Percentiles rank a stretch among this genome's conserved stretches.
These are phyloP conservation scores for Fraxinus cuspidata DNA, from an alignment of 257 asterid genomes.

Conservation along the genomic window DNA sequence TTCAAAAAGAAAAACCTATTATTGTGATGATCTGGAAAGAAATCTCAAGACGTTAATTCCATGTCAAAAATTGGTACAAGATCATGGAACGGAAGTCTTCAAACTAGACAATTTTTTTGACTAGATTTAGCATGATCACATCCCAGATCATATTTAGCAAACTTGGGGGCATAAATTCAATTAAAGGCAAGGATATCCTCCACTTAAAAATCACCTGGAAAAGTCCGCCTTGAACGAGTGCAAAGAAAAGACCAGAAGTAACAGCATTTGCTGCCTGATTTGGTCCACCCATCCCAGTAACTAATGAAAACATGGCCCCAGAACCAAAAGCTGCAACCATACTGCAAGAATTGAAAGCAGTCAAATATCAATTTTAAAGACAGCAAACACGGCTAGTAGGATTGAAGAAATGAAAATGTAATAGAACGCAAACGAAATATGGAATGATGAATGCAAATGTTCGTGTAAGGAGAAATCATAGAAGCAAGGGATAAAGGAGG, in stretches of 20 bases:
- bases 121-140: conserved; percentile 3
- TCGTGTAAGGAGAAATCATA: background rate
- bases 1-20: background rate
- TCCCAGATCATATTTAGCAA: background rate
- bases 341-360: conserved; percentile 48
- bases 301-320: conserved; percentile 80
- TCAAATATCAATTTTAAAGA: conserved; percentile 13
- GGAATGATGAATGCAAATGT: background rate
- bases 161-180: background rate
- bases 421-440: background rate
- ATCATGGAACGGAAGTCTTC: background rate
- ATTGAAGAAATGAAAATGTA: background rate
- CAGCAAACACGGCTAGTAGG: background rate
- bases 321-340: conserved; percentile 97
- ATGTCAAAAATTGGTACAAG: background rate
- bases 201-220: conserved; percentile 57
- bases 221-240: conserved; percentile 89
- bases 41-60: background rate
- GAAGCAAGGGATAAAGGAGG: background rate
- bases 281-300: conserved; percentile 85
- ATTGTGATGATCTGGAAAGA: background rate
- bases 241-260: conserved; percentile 83
- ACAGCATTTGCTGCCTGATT: conserved; percentile 66
- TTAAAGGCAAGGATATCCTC: background rate
- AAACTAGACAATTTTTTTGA: background rate